Conservation (phyloP, 495 filamentous ascomycete species). For the Aspergillus steynii region DNA sequence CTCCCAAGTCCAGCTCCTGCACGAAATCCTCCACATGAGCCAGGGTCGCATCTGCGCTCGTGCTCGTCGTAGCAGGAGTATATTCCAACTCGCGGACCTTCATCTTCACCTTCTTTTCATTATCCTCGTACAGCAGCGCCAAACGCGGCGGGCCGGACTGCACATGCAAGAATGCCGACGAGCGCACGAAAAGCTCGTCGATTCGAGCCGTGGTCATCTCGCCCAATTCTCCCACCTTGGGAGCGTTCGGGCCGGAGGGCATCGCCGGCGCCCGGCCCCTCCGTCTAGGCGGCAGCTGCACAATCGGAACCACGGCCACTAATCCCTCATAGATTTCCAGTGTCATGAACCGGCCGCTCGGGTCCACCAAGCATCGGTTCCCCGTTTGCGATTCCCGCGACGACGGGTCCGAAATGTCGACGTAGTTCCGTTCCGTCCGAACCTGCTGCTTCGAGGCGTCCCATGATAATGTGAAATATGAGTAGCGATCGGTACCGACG, state of each 20-base stretch:
- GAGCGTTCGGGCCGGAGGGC: conserved; percentile 30
- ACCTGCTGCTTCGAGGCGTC: conserved; percentile 61
- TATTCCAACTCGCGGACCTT: conserved; percentile 59
- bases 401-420: conserved; percentile 75
- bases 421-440: conserved; percentile 66
- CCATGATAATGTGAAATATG: conserved; percentile 90
- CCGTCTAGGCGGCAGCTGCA: conserved; percentile 63
- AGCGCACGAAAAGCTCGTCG: conserved; percentile 82
- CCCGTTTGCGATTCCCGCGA: conserved; percentile 75
- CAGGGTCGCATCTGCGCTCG: conserved; percentile 52
- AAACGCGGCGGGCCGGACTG: conserved; percentile 70
- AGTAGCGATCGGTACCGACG: conserved; percentile 83
- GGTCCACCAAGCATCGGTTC: conserved; percentile 79
- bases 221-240: conserved; percentile 59
- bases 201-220: conserved; percentile 73
- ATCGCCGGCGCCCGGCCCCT: conserved; percentile 27
- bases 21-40: conserved; percentile 48
- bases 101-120: conserved; percentile 60
- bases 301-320: conserved; percentile 70
- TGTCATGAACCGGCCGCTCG: conserved; percentile 75
- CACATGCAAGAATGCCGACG: conserved; percentile 77
- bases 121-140: conserved; percentile 81
- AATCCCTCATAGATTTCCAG: conserved; percentile 89
- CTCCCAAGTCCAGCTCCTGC: conserved; percentile 69
- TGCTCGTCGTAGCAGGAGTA: conserved; percentile 43